phyloP scores from a whole-genome alignment of 352 stramenopile genomes.

The Globisporangium mamillatum region DNA sequence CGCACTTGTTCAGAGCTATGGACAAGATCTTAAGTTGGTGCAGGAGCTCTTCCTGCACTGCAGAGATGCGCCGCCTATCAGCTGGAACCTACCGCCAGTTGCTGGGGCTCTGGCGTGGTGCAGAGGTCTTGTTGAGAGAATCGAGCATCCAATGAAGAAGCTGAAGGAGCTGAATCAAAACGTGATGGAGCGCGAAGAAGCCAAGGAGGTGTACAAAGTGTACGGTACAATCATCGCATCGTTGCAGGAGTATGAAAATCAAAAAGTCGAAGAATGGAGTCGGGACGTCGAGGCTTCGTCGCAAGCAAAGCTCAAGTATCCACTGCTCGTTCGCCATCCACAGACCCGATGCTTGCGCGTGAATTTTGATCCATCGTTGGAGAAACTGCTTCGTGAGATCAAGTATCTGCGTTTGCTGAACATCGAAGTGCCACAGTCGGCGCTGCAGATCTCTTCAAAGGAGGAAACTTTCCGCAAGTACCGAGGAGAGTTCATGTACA shows the following conservation, averaged over 20 bases:
- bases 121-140: conserved; percentile 93
- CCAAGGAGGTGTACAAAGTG: conserved; percentile 98
- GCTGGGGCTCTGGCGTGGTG: conserved; percentile 95
- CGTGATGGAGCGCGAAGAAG: conserved; percentile 97
- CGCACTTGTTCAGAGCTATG: conserved; percentile 94
- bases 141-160: conserved; percentile 97
- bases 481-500: conserved; percentile 95
- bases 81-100: conserved; percentile 95
- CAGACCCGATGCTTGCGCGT: conserved; percentile 92
- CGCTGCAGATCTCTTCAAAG: conserved; percentile 94
- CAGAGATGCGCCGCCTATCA: conserved; percentile 91
- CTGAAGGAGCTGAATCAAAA: conserved; percentile 94
- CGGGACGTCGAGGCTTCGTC: conserved; percentile 94
- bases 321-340: conserved; percentile 88
- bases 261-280: conserved; percentile 97
- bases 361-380: conserved; percentile 97
- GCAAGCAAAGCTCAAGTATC: conserved; percentile 94
- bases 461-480: conserved; percentile 96
- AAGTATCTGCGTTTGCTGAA: conserved; percentile 96
- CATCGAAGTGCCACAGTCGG: conserved; percentile 93
- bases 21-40: conserved; percentile 95
- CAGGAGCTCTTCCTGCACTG: conserved; percentile 96
- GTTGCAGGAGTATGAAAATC: conserved; percentile 96
- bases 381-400: conserved; percentile 96
- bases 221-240: conserved; percentile 95